Base-by-base conservation (phyloP, 345 rosid genomes). In the Eucalyptus cloeziana region DNA sequence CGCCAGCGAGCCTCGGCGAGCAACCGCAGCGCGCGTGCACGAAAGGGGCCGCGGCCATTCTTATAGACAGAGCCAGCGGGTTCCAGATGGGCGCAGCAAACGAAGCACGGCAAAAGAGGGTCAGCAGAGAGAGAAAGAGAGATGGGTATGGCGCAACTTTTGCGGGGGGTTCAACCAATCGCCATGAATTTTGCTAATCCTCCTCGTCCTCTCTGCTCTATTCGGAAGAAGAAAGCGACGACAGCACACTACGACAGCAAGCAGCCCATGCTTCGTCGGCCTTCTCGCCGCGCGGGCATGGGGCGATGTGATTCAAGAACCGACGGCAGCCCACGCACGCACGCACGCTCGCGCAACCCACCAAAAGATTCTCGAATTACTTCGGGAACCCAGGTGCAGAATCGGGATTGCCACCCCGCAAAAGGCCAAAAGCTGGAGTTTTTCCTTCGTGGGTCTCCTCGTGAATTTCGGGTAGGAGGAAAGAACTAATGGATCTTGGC, bases 21-120 rank as follows among this genome's bases (percentile, higher is more conserved):
- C 87, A 93, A n/a, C 89, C 91, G 86, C 90, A 93, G 22, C 89
- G 92, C 90, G 95, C 94, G 88, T 90, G 96, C 49, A 94, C 30
- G 51, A 93, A 83, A 89, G 94, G 90, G 85, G 95, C 90, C 8
- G 93, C 37, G 19, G 95, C 94, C 95, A 94, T 95, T 22, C 25
- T 76, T 76, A 76, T 76, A 40, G 83, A 76, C 83, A 21, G 1
- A 40, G 27, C 85, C 47, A 76, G 85, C 24, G 44, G 44, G 27
- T 25, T 76, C 47, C 85, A 76, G 85, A 76, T 76, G 85, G 85
- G 47, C 30, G 47, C 43, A 76, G 85, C 85, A 22, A 40, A 76
- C 47, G 24, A 76, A 19, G 47, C 85, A 21, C 85, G 47, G 47
- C 5, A 37, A 37, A 71, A 69, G 81, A 17, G 81, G 76, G 76